phyloP scores from a whole-genome alignment of 139 green algal species.

The Chlorella sp. region DNA sequence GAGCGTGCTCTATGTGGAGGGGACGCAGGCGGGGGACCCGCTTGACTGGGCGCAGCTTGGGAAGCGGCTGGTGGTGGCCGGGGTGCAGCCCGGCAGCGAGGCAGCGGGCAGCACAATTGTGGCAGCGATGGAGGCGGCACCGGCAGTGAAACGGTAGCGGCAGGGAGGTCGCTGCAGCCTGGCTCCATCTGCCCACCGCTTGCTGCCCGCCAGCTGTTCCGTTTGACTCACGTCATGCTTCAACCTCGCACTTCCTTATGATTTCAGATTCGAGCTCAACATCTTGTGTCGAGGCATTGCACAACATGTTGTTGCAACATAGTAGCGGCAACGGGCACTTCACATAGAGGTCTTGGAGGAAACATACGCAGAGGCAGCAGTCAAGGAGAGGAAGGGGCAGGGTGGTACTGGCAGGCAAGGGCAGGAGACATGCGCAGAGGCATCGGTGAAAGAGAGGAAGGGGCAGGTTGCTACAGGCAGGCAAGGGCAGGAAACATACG shows the following conservation, averaged over 20 bases:
- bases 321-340: too few species aligned
- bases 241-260: not conserved
- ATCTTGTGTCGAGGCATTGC: too few species aligned
- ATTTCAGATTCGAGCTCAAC: too few species aligned
- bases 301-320: too few species aligned
- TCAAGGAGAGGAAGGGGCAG: too few species aligned
- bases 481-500: too few species aligned
- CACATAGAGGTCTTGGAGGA: too few species aligned
- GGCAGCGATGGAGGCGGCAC: not conserved
- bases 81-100: not conserved
- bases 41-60: conserved; percentile 7
- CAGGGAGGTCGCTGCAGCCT: not conserved
- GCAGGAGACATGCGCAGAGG: too few species aligned
- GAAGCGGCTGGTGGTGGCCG: conserved; percentile 13
- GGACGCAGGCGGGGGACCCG: conserved; percentile 15
- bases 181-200: not conserved
- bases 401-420: too few species aligned
- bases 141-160: not conserved
- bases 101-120: not conserved
- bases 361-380: too few species aligned
- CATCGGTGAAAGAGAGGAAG: too few species aligned
- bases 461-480: too few species aligned
- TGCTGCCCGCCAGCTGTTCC: not conserved
- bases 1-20: not conserved
- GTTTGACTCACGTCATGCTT: not conserved